Evolutionary conservation across 805 yeast genomes (phyloP), one percentile per base, ranked within the genome.

Genomic region (Deakozyma indianensis): DNA sequence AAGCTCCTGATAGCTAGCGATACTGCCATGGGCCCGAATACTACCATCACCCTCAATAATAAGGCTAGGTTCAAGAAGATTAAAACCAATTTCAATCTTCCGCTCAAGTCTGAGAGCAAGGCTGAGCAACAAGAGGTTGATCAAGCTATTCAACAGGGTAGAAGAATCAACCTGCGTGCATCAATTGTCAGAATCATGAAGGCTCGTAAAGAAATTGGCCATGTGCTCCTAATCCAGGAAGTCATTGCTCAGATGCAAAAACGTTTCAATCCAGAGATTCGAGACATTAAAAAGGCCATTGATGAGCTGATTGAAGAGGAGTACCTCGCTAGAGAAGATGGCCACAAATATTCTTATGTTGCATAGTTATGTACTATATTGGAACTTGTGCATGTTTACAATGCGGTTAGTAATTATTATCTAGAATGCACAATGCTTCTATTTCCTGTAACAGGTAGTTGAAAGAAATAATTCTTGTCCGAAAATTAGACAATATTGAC

Each of bases 111-210:
- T 24, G 88, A 80, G 53, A 73, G 74, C 44, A 75, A 72, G 53
- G 81, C 73, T 50, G 95, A 85, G 53, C 69, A 73, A 27, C 85
- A 78, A 28, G 86, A 81, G 47, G 74, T 87, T 2, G 80, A 76
- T 52, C 79, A 77, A 60, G 94, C 87, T 57, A 77, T 90, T 43
- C 86, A 80, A 55, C 92, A 86, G 56, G 87, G 87, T 49, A 75
- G 96, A 59, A 82, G 81, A 64, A 78, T 83, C 58, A 80, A 80
- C 65, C 69, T 92, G 55, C 84, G 86, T 58, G 96, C 97, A 1
- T 84, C 95, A 57, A 86, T 92, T 64, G 97, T 90, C 35, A 75
- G 98, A 56, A 84, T 90, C 58, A 92, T 90, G 97, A 90, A 90
- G 67, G 88, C 96, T 1, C 74, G 96, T 58, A 83, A 87, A 61